Evolutionary conservation across 441 rosid species (phyloP).

Genomic region (Euphorbia neoarborescens): DNA sequence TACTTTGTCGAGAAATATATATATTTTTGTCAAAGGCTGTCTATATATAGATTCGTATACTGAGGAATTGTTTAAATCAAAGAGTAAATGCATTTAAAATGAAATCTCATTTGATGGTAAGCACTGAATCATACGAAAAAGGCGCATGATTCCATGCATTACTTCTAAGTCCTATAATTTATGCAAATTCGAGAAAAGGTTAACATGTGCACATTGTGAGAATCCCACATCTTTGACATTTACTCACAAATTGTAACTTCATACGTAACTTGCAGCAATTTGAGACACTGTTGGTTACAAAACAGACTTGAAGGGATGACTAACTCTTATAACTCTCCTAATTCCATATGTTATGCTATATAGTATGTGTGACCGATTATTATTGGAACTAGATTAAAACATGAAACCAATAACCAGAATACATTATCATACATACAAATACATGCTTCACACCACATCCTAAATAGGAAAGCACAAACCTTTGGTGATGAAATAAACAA

Average conservation of each 20-base stretch:
- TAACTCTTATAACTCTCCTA: neutral
- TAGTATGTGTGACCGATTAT: too few species aligned
- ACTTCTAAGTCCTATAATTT: neutral
- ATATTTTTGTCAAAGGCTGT: too few species aligned
- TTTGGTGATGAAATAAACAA: neutral
- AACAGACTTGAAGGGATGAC: neutral
- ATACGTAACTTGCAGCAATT: neutral
- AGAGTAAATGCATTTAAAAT: neutral
- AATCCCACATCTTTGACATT: neutral
- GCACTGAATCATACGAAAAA: neutral
- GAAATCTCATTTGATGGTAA: neutral
- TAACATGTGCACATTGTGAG: neutral
- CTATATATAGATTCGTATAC: neutral
- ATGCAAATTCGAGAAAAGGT: neutral
- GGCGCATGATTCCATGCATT: too few species aligned
- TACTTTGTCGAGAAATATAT: too few species aligned
- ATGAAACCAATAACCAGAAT: neutral
- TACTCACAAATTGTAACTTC: neutral
- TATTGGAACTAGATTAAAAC: neutral
- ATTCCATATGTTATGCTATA: too few species aligned
- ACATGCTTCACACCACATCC: neutral
- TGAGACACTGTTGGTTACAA: neutral
- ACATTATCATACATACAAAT: neutral
- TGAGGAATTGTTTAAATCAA: neutral
- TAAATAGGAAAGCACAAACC: constrained; percentile 5